Base-by-base conservation (phyloP, 2,329 filamentous ascomycete genomes). In the Curvularia spicifera region DNA sequence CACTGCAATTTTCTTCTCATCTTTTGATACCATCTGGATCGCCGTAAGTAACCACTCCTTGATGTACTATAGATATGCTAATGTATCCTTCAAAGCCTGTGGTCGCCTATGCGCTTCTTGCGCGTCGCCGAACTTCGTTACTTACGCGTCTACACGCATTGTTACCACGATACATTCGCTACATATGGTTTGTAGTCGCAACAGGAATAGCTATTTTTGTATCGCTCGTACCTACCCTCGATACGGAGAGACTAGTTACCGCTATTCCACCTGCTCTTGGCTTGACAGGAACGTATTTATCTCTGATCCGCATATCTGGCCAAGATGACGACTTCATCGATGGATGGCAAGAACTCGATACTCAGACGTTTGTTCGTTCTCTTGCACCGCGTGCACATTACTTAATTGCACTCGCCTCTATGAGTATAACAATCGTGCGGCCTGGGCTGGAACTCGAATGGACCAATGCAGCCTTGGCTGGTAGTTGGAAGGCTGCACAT, bases 401-500 rank as follows among this genome's bases (percentile, higher is more conserved):
- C 4, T 22, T 52, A 15, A 20, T 52, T 28, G 29, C 20, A 44
- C 24, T 43, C 10, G 7, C 43, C 9, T 20, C 39, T 33, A 18
- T 26, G 8, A n/a, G 26, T 13, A 33, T 52, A n/a, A 28, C 33
- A 8, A 5, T 24, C 20, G 13, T 44, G 7, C 20, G 22, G 39
- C 20, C 39, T 28, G 40, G 29, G 37, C 18, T 20, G 13, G 18
- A 15, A 13, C 39, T 37, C 18, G 24, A 29, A 15, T 35, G 33
- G n/a, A 26, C 28, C 6, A 20, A 24, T 20, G 50, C 50, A n/a
- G 9, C 9, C 24, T 28, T 40, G 26, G 35, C 43, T 42, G 51
- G 51, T 26, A 5, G 37, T 45, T 10, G 45, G 8, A 56, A 51
- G 18, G 39, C 46, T 8, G 29, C 40, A 22, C 53, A 56, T 56